Evolutionary conservation across 371 early-diverging fungal genomes (phyloP).

Genomic region (Smittium culicis): DNA sequence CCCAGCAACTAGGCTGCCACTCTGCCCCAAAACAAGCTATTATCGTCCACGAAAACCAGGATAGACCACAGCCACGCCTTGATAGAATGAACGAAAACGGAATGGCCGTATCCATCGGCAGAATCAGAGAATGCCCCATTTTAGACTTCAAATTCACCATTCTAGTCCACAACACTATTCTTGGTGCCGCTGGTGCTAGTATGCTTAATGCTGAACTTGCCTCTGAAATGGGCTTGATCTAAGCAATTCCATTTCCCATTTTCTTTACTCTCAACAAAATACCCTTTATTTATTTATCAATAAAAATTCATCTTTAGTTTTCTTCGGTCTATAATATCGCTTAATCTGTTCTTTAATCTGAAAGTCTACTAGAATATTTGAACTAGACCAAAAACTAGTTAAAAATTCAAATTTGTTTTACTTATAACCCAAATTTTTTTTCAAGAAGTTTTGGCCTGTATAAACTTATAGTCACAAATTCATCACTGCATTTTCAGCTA

Average conservation of each 20-base stretch:
- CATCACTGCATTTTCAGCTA: too few relatives aligned
- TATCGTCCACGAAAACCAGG: constrained; percentile 48
- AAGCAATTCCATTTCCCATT: constrained; percentile 8
- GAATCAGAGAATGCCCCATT: constrained; percentile 66
- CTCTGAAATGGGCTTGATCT: constrained; percentile 55
- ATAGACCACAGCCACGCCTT: constrained; percentile 89
- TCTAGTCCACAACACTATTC: constrained; percentile 86
- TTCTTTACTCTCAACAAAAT: too few relatives aligned
- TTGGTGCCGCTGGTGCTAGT: constrained; percentile 91
- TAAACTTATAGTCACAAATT: too few relatives aligned
- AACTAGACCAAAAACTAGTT: too few relatives aligned
- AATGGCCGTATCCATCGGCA: constrained; percentile 78
- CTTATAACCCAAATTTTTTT: too few relatives aligned
- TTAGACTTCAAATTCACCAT: constrained; percentile 81
- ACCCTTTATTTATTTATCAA: too few relatives aligned
- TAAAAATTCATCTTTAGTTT: too few relatives aligned
- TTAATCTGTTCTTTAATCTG: too few relatives aligned
- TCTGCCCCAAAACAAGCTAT: constrained; percentile 74
- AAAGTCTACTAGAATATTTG: too few relatives aligned
- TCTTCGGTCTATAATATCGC: too few relatives aligned
- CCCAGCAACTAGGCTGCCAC: constrained; percentile 52
- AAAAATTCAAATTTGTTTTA: too few relatives aligned
- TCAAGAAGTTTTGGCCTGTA: too few relatives aligned
- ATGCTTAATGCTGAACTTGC: constrained; percentile 92
- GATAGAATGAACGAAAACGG: constrained; percentile 76